These are phyloP conservation scores for Pilatotrama ljubarskyi DNA, from an alignment of 768 basidiomycete genomes.

Conservation along the genomic window DNA sequence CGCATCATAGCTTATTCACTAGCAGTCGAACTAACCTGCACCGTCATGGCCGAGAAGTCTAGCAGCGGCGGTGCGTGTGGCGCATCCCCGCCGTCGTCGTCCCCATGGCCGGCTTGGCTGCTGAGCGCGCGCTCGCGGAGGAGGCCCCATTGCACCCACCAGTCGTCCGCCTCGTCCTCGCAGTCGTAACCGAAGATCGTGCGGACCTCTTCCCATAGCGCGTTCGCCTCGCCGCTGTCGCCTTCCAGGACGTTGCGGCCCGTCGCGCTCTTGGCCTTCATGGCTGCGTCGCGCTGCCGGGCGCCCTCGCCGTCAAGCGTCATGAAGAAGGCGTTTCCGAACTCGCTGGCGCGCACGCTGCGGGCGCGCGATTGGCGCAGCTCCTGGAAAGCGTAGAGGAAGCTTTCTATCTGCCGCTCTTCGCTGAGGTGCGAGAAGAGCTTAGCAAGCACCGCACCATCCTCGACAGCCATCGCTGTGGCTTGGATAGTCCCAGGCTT, in stretches of 20 bases:
- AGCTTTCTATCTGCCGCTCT: conserved; percentile 33
- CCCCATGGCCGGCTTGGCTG: neutral
- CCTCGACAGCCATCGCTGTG: conserved; percentile 39
- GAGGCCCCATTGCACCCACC: conserved; percentile 39
- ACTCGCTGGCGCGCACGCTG: conserved; percentile 18
- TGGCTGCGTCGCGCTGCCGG: conserved; percentile 29
- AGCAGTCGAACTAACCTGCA: conserved; percentile 11
- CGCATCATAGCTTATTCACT: neutral
- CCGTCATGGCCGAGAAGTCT: conserved; percentile 11
- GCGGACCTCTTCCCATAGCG: conserved; percentile 32
- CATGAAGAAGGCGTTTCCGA: conserved; percentile 23
- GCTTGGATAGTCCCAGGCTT: conserved; percentile 36
- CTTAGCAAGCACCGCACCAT: conserved; percentile 40
- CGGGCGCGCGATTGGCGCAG: conserved; percentile 31
- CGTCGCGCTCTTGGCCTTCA: conserved; percentile 24
- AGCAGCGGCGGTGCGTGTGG: neutral
- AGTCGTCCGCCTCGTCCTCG: conserved; percentile 39
- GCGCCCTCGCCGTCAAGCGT: conserved; percentile 24
- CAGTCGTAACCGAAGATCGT: conserved; percentile 37
- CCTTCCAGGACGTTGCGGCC: conserved; percentile 26
- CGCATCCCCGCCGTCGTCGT: neutral
- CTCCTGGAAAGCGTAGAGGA: conserved; percentile 37
- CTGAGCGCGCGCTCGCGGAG: conserved; percentile 29
- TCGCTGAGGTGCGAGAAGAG: conserved; percentile 37
- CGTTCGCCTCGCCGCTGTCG: conserved; percentile 26